Evolutionary conservation across 73 alveolate genomes (phyloP), one percentile per base, ranked within the genome.

Genomic region (Breviolum minutum): DNA sequence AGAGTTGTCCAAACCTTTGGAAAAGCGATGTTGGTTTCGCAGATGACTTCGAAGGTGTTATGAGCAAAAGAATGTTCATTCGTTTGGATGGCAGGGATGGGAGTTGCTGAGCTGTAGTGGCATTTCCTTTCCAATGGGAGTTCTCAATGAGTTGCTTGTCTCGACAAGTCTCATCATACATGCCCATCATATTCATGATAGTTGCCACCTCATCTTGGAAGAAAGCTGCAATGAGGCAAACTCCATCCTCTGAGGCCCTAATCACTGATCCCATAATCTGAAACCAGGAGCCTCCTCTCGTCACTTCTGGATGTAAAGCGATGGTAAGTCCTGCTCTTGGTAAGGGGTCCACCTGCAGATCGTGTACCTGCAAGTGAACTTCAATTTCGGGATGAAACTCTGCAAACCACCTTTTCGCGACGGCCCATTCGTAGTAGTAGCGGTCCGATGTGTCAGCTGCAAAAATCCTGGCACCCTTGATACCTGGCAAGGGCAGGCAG

Each of bases 391-490:
- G 97, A 90, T 90, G 87, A 62, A 90, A 90, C 88, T 90, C 97
- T 24, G 97, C 87, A 22, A 90, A 73, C 97, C 97, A 90, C 14
- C 97, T 82, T 62, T 73, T 70, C 40, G 97, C 97, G 13, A 90
- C 97, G 11, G 97, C 97, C 97, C 97, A 90, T 20, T 90, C 97
- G 83, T 71, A 90, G 77, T 90, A 62, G 88, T 71, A 90, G 63
- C 66, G 12, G 40, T 90, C 97, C 61, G 54, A n/a, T 74, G 63
- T 90, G 88, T 90, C 97, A 9, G 79, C 60, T 0, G 79, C 97
- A 29, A 90, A 90, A n/a, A 90, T 73, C 88, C 87, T 22, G 54
- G 27, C 74, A 9, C 97, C 97, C 76, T 61, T 48, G 71, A 90
- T 63, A 30, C 97, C 97, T 0, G 88, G 97, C 97, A 71, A 26